Evolutionary conservation across 345 rosid genomes (phyloP), one percentile per base, ranked within the genome.

Genomic region (Turnera subulata): DNA sequence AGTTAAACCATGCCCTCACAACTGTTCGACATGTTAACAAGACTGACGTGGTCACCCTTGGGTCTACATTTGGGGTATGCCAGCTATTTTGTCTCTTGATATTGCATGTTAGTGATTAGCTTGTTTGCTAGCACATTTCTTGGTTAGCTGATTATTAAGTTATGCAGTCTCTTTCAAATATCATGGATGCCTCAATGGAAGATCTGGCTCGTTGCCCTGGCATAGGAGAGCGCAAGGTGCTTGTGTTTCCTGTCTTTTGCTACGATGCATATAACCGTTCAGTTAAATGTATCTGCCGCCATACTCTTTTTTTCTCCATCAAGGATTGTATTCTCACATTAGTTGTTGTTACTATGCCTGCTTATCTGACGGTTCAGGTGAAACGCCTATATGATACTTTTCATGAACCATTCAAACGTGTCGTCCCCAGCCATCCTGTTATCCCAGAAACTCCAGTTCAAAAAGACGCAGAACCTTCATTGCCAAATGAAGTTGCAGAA

Each of bases 161-260:
- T 44, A 29, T 76, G 53, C 80, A 83, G 99, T 89, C 97, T 56
- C 86, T 85, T 66, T 77, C 91, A 21, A 78, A 82, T 82, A 71
- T 89, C 48, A 85, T 93, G 65, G 99, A 93, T 71, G 97, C 97
- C 59, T 89, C 92, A 2, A 83, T 83, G 99, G 97, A 89, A 72
- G 97, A 89, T 73, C 70, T 89, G 64, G 88, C 99, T 63, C 79
- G 87, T 37, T 89, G 97, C 71, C 99, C 99, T 11, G 99, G 96
- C 65, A 87, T 89, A 29, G 96, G 97, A 22, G 97, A 89, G 68
- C 83, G 94, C 51, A 93, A 93, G 97, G 99, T 89, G 69, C 37
- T 12, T 53, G 48, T 43, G 25, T 42, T 17, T 37, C 63, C 17
- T 35, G 2, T 38, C 13, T 13, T 12, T 1, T 26, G 19, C 20